These are phyloP conservation scores for Gymnopilus junonius DNA, from an alignment of 768 basidiomycete species.

Conservation along the genomic window DNA sequence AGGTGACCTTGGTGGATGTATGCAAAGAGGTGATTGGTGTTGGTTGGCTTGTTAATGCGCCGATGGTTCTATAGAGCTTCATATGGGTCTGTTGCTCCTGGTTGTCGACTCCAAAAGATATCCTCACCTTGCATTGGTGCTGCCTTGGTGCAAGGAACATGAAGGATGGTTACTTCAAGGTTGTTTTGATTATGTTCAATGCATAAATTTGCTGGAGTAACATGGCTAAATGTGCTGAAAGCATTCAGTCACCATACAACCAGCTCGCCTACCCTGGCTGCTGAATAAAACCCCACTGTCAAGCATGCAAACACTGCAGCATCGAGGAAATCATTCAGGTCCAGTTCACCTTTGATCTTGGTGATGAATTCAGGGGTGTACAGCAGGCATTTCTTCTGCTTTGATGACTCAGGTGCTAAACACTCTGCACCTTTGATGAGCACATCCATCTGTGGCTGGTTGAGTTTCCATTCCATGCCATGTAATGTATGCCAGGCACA, in stretches of 20 bases:
- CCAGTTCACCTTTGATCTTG: conserved; percentile 21
- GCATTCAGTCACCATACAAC: conserved; percentile 31
- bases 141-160: conserved; percentile 33
- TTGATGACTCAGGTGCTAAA: conserved; percentile 34
- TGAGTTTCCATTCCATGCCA: conserved; percentile 33
- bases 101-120: conserved; percentile 29
- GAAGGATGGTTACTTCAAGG: conserved; percentile 27
- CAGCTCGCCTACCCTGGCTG: conserved; percentile 40
- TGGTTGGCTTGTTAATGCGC: conserved; percentile 5
- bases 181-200: conserved; percentile 26
- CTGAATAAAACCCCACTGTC: conserved; percentile 40
- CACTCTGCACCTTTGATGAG: conserved; percentile 32
- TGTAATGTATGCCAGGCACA: conserved; percentile 53
- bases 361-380: conserved; percentile 31
- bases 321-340: conserved; percentile 32
- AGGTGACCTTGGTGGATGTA: conserved; percentile 18
- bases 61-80: conserved; percentile 18
- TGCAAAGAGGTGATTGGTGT: conserved; percentile 28
- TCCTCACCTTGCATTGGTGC: conserved; percentile 25
- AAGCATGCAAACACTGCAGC: conserved; percentile 41
- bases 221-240: conserved; percentile 34
- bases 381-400: conserved; percentile 31
- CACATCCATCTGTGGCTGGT: conserved; percentile 27
- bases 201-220: conserved; percentile 28
- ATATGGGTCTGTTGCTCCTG: conserved; percentile 26